Base-by-base conservation (phyloP, 2,329 filamentous ascomycete genomes). In the Penicillium expansum region DNA sequence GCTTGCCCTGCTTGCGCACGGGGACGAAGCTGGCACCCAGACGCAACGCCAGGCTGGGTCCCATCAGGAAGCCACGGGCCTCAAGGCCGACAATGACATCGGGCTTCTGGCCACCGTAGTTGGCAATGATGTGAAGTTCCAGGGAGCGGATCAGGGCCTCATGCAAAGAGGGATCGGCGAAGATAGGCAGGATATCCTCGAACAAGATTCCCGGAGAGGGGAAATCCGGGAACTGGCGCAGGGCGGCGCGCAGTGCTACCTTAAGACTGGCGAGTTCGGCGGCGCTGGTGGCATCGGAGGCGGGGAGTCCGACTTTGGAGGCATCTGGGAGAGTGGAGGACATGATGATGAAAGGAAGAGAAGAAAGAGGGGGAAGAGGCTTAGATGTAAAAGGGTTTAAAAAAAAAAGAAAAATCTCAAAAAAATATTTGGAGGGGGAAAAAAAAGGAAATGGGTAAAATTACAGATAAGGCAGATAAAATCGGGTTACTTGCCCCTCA, bases 171-270 rank as follows among this genome's bases (percentile, higher is more conserved):
- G 87, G 86, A 71, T 91, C 83, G 74, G 90, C 86, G 81, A 99
- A 97, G 72, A 97, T 88, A 60, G 94, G 94, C 76, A 99, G 88
- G 78, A 99, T 97, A 74, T 99, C 94, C 80, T 97, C 91, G 78
- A 99, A 99, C 70, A 96, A 83, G 72, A 99, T 93, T 75, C 94
- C 93, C 44, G 89, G 87, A 64, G 89, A 87, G 58, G 93, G 93
- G 80, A 97, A 97, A 82, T 97, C 91, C 70, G 87, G 86, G 79
- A 91, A 96, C 75, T 92, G 87, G 76, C 90, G 90, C 67, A 97
- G 85, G 58, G 88, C 85, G 66, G 79, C 77, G 72, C 86, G 82
- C 82, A 92, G 83, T 77, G 74, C 88, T 79, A 83, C 78, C 76
- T 84, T 83, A 83, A 87, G 84, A 83, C 76, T 73, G 79, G 80